These are phyloP conservation scores for Endocalyx cinctus DNA, from an alignment of 2,329 filamentous ascomycete species.

Conservation along the genomic window DNA sequence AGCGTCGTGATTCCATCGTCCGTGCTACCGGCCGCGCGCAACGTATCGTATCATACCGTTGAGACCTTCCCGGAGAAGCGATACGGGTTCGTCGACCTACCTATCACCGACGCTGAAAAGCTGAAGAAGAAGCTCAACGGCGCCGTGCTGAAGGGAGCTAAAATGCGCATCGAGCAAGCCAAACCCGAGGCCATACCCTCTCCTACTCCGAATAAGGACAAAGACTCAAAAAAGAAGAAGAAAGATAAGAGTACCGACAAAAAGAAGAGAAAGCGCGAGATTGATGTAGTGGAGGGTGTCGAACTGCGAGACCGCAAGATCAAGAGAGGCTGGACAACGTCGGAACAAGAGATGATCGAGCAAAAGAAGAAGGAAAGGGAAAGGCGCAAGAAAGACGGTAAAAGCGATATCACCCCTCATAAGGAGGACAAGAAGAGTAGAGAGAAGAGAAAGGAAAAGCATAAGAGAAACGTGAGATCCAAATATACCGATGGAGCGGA, in stretches of 20 bases:
- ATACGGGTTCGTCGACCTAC: constrained; percentile 87
- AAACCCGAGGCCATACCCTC: constrained; percentile 54
- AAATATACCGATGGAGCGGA: constrained; percentile 79
- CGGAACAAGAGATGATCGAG: constrained; percentile 44
- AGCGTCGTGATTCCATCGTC: constrained; percentile 66
- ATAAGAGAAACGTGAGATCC: constrained; percentile 58
- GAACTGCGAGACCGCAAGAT: constrained; percentile 74
- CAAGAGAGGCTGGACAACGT: constrained; percentile 84
- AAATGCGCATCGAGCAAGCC: constrained; percentile 80
- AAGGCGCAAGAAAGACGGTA: constrained; percentile 36
- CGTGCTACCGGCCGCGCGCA: constrained; percentile 61
- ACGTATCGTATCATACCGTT: constrained; percentile 83
- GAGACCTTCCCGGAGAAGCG: constrained; percentile 85
- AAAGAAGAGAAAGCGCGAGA: constrained; percentile 49
- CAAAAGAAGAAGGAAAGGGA: constrained; percentile 41
- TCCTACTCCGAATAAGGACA: constrained; percentile 29
- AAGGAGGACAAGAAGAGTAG: constrained; percentile 40
- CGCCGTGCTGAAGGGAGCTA: constrained; percentile 74
- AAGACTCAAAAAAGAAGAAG: constrained; percentile 20
- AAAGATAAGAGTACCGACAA: constrained; percentile 37
- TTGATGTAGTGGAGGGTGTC: constrained; percentile 57
- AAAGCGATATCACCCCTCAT: constrained; percentile 34
- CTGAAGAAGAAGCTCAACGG: constrained; percentile 89
- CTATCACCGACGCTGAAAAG: constrained; percentile 78
- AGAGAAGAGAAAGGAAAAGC: constrained; percentile 51